Evolutionary conservation across 768 basidiomycete species (phyloP).

Genomic region (Boletus rubropictus): DNA sequence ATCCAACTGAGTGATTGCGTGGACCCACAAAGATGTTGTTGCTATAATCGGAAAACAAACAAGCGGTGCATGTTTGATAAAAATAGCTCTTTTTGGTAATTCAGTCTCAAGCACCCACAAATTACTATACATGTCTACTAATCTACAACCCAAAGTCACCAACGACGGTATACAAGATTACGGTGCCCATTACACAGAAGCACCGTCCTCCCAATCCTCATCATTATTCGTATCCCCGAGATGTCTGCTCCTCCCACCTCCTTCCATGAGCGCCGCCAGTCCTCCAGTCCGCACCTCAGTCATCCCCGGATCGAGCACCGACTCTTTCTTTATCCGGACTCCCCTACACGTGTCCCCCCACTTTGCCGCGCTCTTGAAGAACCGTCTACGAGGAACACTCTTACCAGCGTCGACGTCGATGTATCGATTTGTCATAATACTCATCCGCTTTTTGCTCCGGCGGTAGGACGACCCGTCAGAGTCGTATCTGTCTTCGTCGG

Average conservation of each 20-base stretch:
- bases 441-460: constrained; percentile 55
- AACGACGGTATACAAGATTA: not conserved
- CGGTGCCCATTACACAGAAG: constrained; percentile 14
- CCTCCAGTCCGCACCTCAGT: constrained; percentile 11
- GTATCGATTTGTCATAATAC: constrained; percentile 56
- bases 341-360: constrained; percentile 31
- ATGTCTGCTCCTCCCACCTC: constrained; percentile 17
- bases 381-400: constrained; percentile 39
- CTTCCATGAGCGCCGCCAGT: constrained; percentile 24
- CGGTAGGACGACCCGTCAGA: constrained; percentile 43
- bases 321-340: constrained; percentile 21
- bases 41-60: no score
- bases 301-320: constrained; percentile 17
- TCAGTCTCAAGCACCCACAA: not conserved
- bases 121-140: not conserved
- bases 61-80: no score
- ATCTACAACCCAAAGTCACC: not conserved
- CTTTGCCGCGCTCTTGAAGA: constrained; percentile 48
- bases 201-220: constrained; percentile 31
- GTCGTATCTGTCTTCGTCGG: constrained; percentile 44
- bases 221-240: constrained; percentile 13
- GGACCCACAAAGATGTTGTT: no score
- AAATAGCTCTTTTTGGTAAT: constrained; percentile 4
- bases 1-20: not conserved
- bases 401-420: constrained; percentile 40